Evolutionary conservation across 345 rosid genomes (phyloP), one percentile per base, ranked within the genome.

Genomic region (Hypericum perforatum): DNA sequence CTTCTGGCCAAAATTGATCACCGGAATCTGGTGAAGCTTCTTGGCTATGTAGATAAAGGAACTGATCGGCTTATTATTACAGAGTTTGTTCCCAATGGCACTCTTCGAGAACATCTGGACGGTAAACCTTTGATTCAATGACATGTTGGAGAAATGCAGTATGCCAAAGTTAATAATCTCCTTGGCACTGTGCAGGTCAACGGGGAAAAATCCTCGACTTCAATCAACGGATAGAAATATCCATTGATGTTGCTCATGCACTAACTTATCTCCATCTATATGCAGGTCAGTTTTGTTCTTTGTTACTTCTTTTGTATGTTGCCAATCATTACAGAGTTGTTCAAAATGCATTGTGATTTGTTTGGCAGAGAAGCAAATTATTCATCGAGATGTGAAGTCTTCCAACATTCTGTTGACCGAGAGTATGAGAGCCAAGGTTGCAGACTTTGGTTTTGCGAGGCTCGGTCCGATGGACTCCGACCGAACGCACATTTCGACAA

Each of bases 401-500:
- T 88, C 98, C 22, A 92, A 88, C 81, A 83, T 92, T 59, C 89
- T 92, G 62, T 68, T 92, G 56, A 88, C 96, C 29, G 94, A 85
- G 53, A 78, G 79, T 70, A 68, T 92, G 95, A 81, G 94, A 76
- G 96, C 96, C 54, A 92, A 92, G 72, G 96, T 92, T 50, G 87
- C 95, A 6, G 95, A 92, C 73, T 92, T 92, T 49, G 98, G 98
- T 42, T 92, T 92, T 46, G 97, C 97, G 39, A 81, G 83, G 73
- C 71, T 76, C 11, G 96, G 94, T 47, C 70, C 84, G 0, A 55
- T 74, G 52, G 85, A 89, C 12, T 6, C 82, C 7, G 85, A 85
- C 56, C 71, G 70, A 8, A 83, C 95, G 45, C 95, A 88, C 52
- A 67, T 92, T 52, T 80, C 89, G 51, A 88, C 97, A 41, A 78